Conservation (phyloP, 2,329 filamentous ascomycete genomes). For the Trichoderma sp. region DNA sequence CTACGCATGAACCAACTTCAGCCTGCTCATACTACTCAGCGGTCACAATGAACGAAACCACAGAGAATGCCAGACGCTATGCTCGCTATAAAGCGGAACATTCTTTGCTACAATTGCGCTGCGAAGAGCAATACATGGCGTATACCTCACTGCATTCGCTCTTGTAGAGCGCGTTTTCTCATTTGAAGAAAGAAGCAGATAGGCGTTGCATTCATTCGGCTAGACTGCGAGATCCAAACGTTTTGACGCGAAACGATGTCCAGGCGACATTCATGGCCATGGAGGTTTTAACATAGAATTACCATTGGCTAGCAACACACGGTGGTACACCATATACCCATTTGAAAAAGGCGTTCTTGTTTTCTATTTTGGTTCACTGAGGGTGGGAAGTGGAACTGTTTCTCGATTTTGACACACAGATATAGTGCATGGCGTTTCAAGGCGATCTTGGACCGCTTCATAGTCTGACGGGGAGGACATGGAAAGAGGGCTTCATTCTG, state of each 20-base stretch:
- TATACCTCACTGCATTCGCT: neutral
- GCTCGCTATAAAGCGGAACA: neutral
- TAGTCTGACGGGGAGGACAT: conserved; percentile 14
- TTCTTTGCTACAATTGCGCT: neutral
- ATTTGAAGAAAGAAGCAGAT: neutral
- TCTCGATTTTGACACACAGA: conserved; percentile 24
- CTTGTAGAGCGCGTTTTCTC: neutral
- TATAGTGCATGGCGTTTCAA: conserved; percentile 31
- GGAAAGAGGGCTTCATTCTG: conserved; percentile 16
- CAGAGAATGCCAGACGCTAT: neutral
- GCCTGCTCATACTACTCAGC: neutral
- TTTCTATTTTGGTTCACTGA: conserved; percentile 14
- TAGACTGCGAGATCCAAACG: conserved; percentile 5
- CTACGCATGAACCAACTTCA: neutral
- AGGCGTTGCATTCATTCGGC: neutral
- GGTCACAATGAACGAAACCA: neutral
- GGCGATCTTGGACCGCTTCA: conserved; percentile 23
- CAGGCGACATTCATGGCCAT: conserved; percentile 1
- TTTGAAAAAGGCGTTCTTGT: conserved; percentile 26
- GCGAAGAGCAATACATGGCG: neutral
- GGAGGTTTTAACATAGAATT: conserved; percentile 1
- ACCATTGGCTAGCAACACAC: conserved; percentile 15
- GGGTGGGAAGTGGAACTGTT: conserved; percentile 7
- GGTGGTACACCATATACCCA: conserved; percentile 28
- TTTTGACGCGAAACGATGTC: neutral